Base-by-base conservation (phyloP, 805 yeast genomes). In the Priceomyces fermenticarens region DNA sequence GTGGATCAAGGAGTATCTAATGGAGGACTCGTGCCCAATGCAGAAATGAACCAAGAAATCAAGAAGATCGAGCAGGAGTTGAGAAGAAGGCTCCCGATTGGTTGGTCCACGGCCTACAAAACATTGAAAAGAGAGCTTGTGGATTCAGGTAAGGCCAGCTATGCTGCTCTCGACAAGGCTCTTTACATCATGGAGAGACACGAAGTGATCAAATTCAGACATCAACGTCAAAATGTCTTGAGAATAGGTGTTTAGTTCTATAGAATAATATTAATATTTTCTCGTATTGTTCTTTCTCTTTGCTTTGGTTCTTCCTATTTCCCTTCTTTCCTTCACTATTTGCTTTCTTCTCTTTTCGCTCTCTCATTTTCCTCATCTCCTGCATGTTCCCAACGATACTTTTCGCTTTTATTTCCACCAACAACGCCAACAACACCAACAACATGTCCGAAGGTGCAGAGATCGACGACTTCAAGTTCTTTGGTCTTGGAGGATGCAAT, bases 401-500 rank as follows among this genome's bases (percentile, higher is more conserved):
- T 20, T 20, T 5, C 25, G 25, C 25, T 20, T 20, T 20, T 20
- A 20, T 20, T 20, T 20, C 8, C 4, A 20, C 25, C 25, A 20
- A 20, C 25, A 8, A 5, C 25, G 8, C 8, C 25, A 20, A 20
- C 25, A 8, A 20, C 25, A 8, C 7, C 25, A 20, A 20, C 25
- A 20, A 20, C 4, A 20, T 20, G 25, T 20, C 25, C 8, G 25
- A 20, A 36, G 33, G 49, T 12, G 68, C 65, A 39, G 67, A 58
- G 41, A 52, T 66, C 35, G 75, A 70, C 26, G 58, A 58, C 48
- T 70, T 70, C 55, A 79, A 78, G 58, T 93, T 93, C 67, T 79
- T 86, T 45, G 90, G 96, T 16, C 75, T 93, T 5, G 99, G 99
- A 6, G 99, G 98, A n/a, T 95, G 98, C 48, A 88, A 85, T 52